Evolutionary conservation across 805 yeast genomes (phyloP), one percentile per base, ranked within the genome.

Genomic region (Yarrowia sp.): DNA sequence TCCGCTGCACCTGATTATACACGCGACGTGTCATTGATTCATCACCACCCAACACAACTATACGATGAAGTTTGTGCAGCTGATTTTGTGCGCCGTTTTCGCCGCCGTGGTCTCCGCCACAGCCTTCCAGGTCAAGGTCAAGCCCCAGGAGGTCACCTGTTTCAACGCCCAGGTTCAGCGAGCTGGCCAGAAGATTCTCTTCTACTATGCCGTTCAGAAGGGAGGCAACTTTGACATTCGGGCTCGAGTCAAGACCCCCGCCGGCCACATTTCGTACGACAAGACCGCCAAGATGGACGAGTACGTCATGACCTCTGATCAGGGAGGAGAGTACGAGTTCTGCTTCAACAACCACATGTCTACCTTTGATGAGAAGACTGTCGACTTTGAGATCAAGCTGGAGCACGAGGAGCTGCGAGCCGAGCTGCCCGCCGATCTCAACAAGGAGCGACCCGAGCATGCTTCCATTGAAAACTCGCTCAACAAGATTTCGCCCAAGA

Each of bases 301-400:
- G 72, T 87, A 87, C 79, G 79, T 84, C 7, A 86, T 92, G 74
- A 79, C 77, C 18, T 96, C 90, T 22, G 84, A 83, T 45, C 73
- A 74, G 61, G 74, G 76, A 17, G 97, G 97, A 47, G 97, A 92
- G 75, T 92, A 90, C 79, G 88, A 87, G 75, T 87, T 92, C 75
- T 92, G 97, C 77, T 90, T 92, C 79, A 78, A 85, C 71, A 89
- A 90, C 75, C 89, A 85, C 68, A 88, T 88, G 89, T 84, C 90
- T 4, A 87, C 92, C 4, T 85, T 85, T 74, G 87, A 92, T 64
- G 92, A 89, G 73, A 91, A 90, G 77, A 85, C 87, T 64, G 86
- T 92, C 69, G 96, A 90, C 76, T 87, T 92, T 71, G 96, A 92
- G 73, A 83, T 92, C 72, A 83, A 69, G 42, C 38, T 64, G 32